phyloP scores from a whole-genome alignment of 805 yeast genomes.

The Clavispora asparagi region DNA sequence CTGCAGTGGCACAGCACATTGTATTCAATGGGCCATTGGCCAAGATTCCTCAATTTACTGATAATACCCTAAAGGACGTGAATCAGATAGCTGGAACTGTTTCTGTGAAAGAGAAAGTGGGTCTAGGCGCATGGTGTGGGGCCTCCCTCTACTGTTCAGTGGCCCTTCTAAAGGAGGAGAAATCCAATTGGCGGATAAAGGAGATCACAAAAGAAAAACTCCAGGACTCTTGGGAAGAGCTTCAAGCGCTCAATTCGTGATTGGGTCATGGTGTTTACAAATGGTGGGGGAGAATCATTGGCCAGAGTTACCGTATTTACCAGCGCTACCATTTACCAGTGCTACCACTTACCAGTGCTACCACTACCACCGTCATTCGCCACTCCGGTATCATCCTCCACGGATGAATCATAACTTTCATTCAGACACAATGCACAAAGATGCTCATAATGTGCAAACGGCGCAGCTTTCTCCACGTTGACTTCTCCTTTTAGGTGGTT shows the following conservation, averaged over 20 bases:
- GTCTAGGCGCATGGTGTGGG: conserved; percentile 15
- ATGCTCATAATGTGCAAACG: conserved; percentile 4
- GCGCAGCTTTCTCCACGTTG: conserved; percentile 9
- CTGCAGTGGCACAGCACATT: conserved; percentile 6
- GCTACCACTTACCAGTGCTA: no score
- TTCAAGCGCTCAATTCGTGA: conserved; percentile 1
- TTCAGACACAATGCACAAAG: conserved; percentile 8
- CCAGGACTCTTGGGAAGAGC: background rate
- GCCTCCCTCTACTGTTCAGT: conserved; percentile 17
- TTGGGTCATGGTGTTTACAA: background rate
- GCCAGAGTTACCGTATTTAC: no score
- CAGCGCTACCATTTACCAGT: no score
- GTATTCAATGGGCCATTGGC: conserved; percentile 8
- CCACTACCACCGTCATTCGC: no score
- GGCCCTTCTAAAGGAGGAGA: conserved; percentile 7
- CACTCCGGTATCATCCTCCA: conserved; percentile 1
- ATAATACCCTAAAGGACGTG: conserved; percentile 4
- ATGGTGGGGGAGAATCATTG: background rate
- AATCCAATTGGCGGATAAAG: conserved; percentile 11
- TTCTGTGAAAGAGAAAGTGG: conserved; percentile 5
- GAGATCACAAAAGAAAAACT: conserved; percentile 5
- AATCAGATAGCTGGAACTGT: conserved; percentile 2
- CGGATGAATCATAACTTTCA: background rate
- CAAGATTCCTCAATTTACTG: conserved; percentile 5
- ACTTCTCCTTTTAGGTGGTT: conserved; percentile 5